A percentile compares a stretch with the other conserved stretches of the same genome.
phyloP scores from a whole-genome alignment of 2,329 filamentous ascomycete genomes.

The Coniochaeta ligniaria region DNA sequence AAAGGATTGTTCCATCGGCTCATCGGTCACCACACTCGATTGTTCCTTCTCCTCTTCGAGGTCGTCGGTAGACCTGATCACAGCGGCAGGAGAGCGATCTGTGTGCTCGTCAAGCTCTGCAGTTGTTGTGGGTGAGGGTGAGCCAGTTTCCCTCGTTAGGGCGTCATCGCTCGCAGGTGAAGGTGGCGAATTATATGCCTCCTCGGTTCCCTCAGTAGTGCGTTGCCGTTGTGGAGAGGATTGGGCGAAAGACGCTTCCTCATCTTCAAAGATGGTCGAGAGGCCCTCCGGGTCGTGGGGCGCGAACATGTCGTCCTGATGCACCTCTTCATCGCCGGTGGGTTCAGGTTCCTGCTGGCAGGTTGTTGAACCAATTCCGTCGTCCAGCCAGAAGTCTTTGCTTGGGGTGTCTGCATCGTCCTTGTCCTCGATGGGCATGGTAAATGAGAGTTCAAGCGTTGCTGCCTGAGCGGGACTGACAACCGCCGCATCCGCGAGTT shows the following conservation, averaged over 20 bases:
- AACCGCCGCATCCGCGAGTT: background rate
- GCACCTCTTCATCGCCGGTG: background rate
- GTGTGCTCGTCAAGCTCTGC: background rate
- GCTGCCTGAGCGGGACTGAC: slow-evolving; percentile 9
- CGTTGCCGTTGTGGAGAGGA: background rate
- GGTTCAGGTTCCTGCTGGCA: background rate
- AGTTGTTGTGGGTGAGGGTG: background rate
- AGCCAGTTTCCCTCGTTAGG: background rate
- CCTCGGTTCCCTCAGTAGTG: background rate
- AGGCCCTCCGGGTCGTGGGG: slow-evolving; percentile 14
- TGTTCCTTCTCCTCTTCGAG: background rate
- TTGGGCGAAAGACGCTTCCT: slow-evolving; percentile 2
- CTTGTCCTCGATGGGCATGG: background rate
- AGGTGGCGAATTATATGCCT: background rate
- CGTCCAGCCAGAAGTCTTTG: background rate
- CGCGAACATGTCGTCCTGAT: slow-evolving; percentile 3
- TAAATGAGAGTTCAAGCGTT: slow-evolving; percentile 2
- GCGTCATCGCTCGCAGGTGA: background rate
- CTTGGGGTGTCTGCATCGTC: background rate
- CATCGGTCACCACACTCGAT: background rate
- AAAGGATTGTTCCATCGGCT: background rate
- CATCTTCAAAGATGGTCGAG: slow-evolving; percentile 17
- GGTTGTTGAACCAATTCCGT: background rate
- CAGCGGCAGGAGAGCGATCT: background rate
- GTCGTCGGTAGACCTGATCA: background rate